Evolutionary conservation across 176 grass and related monocot genomes (phyloP), one percentile per base, ranked within the genome.

Genomic region (Cenchrus purpureus): DNA sequence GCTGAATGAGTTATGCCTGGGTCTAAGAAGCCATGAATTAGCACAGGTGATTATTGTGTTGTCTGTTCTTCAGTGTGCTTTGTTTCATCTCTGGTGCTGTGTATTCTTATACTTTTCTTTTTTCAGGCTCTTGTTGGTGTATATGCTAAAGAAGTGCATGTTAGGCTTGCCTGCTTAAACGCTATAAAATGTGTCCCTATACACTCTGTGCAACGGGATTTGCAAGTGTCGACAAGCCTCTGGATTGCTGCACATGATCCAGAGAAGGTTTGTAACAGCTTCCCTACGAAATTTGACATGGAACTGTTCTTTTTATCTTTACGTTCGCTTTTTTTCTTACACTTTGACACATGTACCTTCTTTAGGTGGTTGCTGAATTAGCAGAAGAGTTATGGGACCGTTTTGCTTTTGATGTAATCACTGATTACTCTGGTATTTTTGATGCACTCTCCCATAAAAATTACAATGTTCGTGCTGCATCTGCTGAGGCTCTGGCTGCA

Each of bases 211-310:
- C 87, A 86, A 73, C 93, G 76, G 19, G 87, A 94, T 91, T 79
- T 85, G 56, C 83, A 85, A 40, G 91, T 95, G 65, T 79, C 90
- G 67, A 98, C 96, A 19, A 98, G 81, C 87, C 86, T 98, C 52
- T 98, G 96, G 96, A 94, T 98, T 90, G 86, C 93, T 86, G 91
- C 90, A 56, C 93, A 98, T 89, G 96, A 98, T 86, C 93, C 88
- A 8, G 93, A 95, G 79, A 98, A 98, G 96, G 96, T 98, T 17
- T 20, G 93, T 89, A 74, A 88, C 25, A 78, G 44, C 66, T 42
- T 83, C 56, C 52, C 11, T 79, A 32, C 44, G 80, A 83, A 79
- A 72, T 31, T 74, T 83, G 20, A 37, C 58, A 44, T 76, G 40
- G 14, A 73, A 82, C 25, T 85, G 32, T 62, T 88, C 20, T 84